phyloP scores from a whole-genome alignment of 164 flowering plant genomes.

The Liriodendron chinense region DNA sequence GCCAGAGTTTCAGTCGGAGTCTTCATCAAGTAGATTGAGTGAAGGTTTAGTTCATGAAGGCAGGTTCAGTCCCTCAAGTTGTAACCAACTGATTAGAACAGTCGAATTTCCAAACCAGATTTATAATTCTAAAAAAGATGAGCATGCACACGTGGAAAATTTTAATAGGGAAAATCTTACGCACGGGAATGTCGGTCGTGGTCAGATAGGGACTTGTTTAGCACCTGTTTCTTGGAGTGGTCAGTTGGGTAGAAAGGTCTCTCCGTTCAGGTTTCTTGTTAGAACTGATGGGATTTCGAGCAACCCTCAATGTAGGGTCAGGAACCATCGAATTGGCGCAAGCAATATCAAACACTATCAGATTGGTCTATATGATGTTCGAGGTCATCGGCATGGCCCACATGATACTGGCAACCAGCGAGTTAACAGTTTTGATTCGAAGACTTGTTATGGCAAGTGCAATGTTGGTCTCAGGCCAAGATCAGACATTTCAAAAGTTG shows the following conservation, averaged over 20 bases:
- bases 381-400: conserved; percentile 8
- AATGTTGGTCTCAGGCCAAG: conserved; percentile 18
- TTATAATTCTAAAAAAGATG: background rate
- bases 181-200: conserved; percentile 9
- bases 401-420: conserved; percentile 11
- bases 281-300: background rate
- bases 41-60: conserved; percentile 8
- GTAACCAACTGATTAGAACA: background rate
- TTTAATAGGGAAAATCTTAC: conserved; percentile 19
- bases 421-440: conserved; percentile 5
- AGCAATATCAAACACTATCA: background rate
- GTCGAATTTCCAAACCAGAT: background rate
- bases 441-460: conserved; percentile 17
- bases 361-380: conserved; percentile 12
- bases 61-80: background rate
- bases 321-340: conserved; percentile 4
- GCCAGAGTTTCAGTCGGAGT: background rate
- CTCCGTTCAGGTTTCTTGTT: background rate
- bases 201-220: background rate
- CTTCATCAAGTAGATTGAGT: background rate
- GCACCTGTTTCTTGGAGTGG: conserved; percentile 2
- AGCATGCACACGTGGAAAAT: background rate
- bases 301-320: conserved; percentile 4
- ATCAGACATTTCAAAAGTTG: conserved; percentile 20
- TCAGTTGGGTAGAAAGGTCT: conserved; percentile 8